Percentiles rank a stretch among this genome's conserved stretches.
phyloP scores from a whole-genome alignment of 2,329 filamentous ascomycete genomes.

The Beauveria caledonica region DNA sequence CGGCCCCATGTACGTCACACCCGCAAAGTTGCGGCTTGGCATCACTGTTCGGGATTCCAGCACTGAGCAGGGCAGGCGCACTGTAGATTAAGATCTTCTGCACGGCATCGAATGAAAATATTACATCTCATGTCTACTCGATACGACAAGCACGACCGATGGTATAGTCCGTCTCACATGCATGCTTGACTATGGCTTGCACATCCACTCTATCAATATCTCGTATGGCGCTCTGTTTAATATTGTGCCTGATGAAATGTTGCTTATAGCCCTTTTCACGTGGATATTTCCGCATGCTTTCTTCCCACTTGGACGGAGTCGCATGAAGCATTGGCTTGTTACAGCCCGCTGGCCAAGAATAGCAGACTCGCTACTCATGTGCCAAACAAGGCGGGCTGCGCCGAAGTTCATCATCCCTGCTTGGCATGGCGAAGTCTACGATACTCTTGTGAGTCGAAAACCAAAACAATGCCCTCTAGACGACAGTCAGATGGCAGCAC shows the following conservation, averaged over 20 bases:
- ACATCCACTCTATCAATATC: neutral
- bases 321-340: neutral
- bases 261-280: neutral
- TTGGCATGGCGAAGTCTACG: neutral
- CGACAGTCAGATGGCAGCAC: neutral
- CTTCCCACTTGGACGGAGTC: neutral
- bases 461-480: neutral
- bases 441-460: neutral
- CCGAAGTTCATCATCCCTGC: neutral
- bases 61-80: no score
- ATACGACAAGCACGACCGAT: neutral
- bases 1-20: constrained; percentile 1
- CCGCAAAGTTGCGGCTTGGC: neutral
- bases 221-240: neutral
- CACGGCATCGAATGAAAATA: no score
- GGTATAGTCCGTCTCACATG: neutral
- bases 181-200: neutral
- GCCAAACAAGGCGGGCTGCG: neutral
- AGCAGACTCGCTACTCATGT: neutral
- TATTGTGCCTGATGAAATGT: neutral
- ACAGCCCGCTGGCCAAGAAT: neutral
- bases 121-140: no score
- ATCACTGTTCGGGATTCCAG: neutral
- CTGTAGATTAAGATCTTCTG: no score
- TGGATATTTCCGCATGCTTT: neutral